Evolutionary conservation across 306 rosid species (phyloP).

Genomic region (Cucurbita moschata): DNA sequence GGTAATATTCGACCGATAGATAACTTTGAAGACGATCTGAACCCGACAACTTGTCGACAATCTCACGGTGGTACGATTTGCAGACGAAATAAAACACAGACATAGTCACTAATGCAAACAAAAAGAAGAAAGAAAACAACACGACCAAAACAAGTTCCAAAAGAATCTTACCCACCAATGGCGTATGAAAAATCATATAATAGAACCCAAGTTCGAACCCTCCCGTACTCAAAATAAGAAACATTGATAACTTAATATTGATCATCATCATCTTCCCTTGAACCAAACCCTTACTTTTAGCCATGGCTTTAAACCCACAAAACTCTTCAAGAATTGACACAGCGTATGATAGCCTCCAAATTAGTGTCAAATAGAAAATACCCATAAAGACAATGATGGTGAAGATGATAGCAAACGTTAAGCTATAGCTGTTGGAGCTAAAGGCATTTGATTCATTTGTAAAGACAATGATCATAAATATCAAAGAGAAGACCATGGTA

Average conservation of each 20-base stretch:
- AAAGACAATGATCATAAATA: too few relatives aligned
- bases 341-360: too few relatives aligned
- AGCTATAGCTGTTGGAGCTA: too few relatives aligned
- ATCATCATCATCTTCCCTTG: slow-evolving; percentile 42
- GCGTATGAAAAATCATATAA: slow-evolving; percentile 21
- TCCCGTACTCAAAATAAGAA: neutral
- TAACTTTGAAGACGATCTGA: slow-evolving; percentile 29
- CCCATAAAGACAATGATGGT: too few relatives aligned
- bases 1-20: slow-evolving; percentile 29
- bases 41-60: slow-evolving; percentile 37
- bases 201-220: slow-evolving; percentile 14
- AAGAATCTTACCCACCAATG: slow-evolving; percentile 6
- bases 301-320: slow-evolving; percentile 51
- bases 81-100: slow-evolving; percentile 68
- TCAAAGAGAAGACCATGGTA: too few relatives aligned
- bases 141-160: slow-evolving; percentile 24
- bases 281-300: slow-evolving; percentile 34
- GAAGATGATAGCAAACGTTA: too few relatives aligned
- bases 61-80: slow-evolving; percentile 66
- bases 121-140: slow-evolving; percentile 16
- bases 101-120: slow-evolving; percentile 34
- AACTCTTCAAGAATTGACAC: slow-evolving; percentile 30
- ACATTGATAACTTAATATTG: slow-evolving; percentile 5
- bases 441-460: too few relatives aligned
- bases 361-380: too few relatives aligned